A percentile compares a stretch with the other conserved stretches of the same genome.
These are phyloP conservation scores for Ogataea methanolica DNA, from an alignment of 805 yeast species.

Conservation along the genomic window DNA sequence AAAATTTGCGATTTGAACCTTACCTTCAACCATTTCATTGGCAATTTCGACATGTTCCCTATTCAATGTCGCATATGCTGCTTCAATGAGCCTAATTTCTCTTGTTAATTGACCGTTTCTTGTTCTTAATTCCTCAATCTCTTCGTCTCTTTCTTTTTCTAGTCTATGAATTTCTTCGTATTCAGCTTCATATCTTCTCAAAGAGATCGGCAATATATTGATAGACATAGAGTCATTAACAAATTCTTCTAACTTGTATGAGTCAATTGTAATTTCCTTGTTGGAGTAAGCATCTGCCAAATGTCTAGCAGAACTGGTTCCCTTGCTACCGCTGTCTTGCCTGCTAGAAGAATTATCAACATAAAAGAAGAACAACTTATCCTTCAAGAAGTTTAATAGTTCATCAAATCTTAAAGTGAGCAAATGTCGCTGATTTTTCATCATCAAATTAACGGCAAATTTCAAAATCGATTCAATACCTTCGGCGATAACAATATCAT, in stretches of 20 bases:
- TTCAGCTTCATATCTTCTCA: conserved; percentile 69
- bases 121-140: conserved; percentile 52
- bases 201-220: conserved; percentile 64
- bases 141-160: conserved; percentile 62
- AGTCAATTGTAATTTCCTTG: conserved; percentile 18
- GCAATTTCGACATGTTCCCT: conserved; percentile 83
- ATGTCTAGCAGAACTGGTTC: conserved; percentile 3
- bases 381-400: conserved; percentile 72
- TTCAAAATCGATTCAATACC: conserved; percentile 84
- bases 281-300: conserved; percentile 14
- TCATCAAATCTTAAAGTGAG: conserved; percentile 68
- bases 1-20: conserved; percentile 69
- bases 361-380: conserved; percentile 70
- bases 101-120: conserved; percentile 69
- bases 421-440: conserved; percentile 57
- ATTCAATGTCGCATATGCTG: conserved; percentile 62
- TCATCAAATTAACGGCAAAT: conserved; percentile 78
- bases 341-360: conserved; percentile 32
- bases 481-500: conserved; percentile 84
- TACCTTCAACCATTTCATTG: conserved; percentile 78
- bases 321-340: conserved; percentile 3
- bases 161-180: conserved; percentile 64
- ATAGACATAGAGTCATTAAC: conserved; percentile 76
- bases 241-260: conserved; percentile 66
- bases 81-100: conserved; percentile 70